Evolutionary conservation across 345 rosid genomes (phyloP).

Genomic region (Trapa incisa): DNA sequence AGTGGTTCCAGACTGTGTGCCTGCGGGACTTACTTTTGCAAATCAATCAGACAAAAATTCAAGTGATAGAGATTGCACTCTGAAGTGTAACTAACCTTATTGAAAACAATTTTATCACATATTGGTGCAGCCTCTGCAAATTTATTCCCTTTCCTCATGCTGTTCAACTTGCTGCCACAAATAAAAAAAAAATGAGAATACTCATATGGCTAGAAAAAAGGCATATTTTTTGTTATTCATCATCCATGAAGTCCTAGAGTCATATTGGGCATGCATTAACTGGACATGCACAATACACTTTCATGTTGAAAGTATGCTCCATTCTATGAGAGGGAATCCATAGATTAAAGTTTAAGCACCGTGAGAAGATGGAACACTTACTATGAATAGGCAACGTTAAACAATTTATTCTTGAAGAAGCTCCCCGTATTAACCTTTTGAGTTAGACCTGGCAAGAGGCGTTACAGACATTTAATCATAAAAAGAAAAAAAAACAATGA

Average conservation of each 20-base stretch:
- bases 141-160: constrained; percentile 50
- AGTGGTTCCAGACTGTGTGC: not conserved
- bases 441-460: constrained; percentile 44
- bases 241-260: not conserved
- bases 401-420: constrained; percentile 40
- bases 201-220: not conserved
- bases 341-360: not conserved
- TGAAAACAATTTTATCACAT: constrained; percentile 77
- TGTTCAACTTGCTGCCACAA: constrained; percentile 45
- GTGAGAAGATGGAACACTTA: constrained; percentile 28
- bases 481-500: not conserved
- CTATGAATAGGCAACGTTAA: constrained; percentile 61
- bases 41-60: not conserved
- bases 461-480: constrained; percentile 2
- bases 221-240: not conserved
- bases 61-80: not conserved
- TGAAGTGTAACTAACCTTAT: constrained; percentile 37
- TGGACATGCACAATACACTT: not conserved
- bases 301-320: not conserved
- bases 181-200: constrained; percentile 1
- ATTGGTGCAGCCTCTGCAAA: constrained; percentile 72
- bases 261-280: not conserved
- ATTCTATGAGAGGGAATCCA: not conserved
- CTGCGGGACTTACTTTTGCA: not conserved
- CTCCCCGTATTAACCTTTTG: constrained; percentile 77